Base-by-base conservation (phyloP, 2,329 filamentous ascomycete species). In the Dryadomyces quercivorus region DNA sequence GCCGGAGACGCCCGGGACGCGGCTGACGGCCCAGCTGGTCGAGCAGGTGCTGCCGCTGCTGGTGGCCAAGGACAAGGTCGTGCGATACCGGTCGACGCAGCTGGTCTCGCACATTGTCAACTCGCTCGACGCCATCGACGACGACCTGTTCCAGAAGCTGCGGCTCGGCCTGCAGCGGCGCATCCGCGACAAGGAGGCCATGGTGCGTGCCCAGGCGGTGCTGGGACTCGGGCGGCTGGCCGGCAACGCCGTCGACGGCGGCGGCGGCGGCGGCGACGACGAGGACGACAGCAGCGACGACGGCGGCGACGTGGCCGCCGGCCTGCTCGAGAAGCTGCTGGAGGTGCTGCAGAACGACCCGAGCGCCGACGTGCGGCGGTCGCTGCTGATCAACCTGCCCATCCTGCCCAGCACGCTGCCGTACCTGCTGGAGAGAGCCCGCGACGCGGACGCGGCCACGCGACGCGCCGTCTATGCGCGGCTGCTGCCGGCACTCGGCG, bases 331-430 rank as follows among this genome's bases (percentile, higher is more conserved):
- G 56, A 94, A 90, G 68, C 79, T 97, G 5, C 74, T 96, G 10
- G 86, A 94, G 62, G 85, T 94, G 34, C 77, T 97, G 61, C 90
- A 95, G 66, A 93, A 97, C 61, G 93, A 98, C 63, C 87, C 92
- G 0, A 94, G 89, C 61, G 90, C 92, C 2, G 93, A 98, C 63
- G 93, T 98, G 40, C 81, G 93, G 60, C 82, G 91, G 58, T 89
- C 89, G 9, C 77, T 98, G 12, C 77, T 98, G 2, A 78, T 93
- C 46, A 97, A 97, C 63, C 75, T 98, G n/a, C 90, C 91, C 0
- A 84, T 95, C 50, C 80, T 88, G 12, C 86, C 88, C 3, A 79
- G 80, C 31, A 95, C 91, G 0, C 76, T 97, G 5, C 88, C 88
- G 8, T 94, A 86, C 63, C 79, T 98, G 3, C 78, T 98, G 12